phyloP scores from a whole-genome alignment of 108 stramenopile genomes.

The Fragilaria radians region DNA sequence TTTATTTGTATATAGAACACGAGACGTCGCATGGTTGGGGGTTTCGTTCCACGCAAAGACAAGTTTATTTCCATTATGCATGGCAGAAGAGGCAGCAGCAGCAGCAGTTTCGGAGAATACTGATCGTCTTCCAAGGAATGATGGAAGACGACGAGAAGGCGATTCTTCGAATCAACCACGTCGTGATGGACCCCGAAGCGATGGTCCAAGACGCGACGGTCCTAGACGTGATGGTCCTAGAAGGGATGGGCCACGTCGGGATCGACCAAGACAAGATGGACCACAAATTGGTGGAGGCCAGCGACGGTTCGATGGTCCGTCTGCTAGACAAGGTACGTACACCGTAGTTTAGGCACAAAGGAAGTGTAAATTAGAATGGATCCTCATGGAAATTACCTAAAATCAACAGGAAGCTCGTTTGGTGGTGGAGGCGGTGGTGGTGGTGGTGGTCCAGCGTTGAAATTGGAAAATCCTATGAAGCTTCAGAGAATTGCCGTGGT shows the following conservation, averaged over 20 bases:
- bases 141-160: too few relatives aligned
- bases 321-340: background rate
- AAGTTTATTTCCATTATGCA: too few relatives aligned
- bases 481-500: constrained; percentile 33
- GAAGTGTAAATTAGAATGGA: background rate
- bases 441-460: constrained; percentile 45
- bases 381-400: background rate
- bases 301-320: background rate
- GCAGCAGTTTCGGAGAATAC: too few relatives aligned
- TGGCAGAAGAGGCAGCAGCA: too few relatives aligned
- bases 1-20: too few relatives aligned
- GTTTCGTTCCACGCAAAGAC: too few relatives aligned
- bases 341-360: too few relatives aligned
- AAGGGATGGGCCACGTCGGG: background rate
- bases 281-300: too few relatives aligned
- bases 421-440: constrained; percentile 30
- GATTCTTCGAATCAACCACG: too few relatives aligned
- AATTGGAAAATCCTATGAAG: constrained; percentile 68
- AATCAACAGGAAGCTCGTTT: constrained; percentile 12
- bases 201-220: background rate
- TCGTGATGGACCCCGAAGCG: too few relatives aligned
- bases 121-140: too few relatives aligned
- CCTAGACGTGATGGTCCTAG: background rate
- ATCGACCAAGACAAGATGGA: background rate
- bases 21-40: too few relatives aligned